These are phyloP conservation scores for Candida tunisiensis DNA, from an alignment of 1,139 yeast species.

Conservation along the genomic window DNA sequence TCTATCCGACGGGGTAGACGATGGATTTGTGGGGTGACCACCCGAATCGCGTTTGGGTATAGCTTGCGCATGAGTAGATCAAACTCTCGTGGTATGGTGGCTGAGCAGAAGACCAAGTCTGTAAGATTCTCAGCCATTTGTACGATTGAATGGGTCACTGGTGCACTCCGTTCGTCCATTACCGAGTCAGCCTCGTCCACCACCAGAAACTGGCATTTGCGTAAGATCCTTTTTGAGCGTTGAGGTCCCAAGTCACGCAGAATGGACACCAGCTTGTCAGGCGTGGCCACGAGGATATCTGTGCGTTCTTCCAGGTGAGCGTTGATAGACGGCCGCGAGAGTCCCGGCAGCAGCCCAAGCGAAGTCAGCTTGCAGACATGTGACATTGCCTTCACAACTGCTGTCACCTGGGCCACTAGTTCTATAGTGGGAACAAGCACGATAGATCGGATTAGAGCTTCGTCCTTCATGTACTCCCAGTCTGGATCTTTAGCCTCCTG, in stretches of 20 bases:
- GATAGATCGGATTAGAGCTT: constrained; percentile 44
- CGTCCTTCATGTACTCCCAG: constrained; percentile 7
- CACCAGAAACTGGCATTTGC: constrained; percentile 32
- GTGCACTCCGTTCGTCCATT: constrained; percentile 68
- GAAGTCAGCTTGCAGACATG: too few relatives aligned
- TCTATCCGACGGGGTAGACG: constrained; percentile 62
- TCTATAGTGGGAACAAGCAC: constrained; percentile 82
- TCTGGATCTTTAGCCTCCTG: constrained; percentile 19
- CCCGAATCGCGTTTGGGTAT: constrained; percentile 51
- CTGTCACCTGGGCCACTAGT: constrained; percentile 62
- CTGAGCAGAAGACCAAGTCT: constrained; percentile 67
- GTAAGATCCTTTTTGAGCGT: constrained; percentile 7
- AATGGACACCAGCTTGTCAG: constrained; percentile 25
- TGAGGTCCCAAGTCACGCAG: too few relatives aligned
- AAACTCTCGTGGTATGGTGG: constrained; percentile 75
- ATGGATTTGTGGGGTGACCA: constrained; percentile 73
- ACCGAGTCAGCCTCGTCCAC: constrained; percentile 95
- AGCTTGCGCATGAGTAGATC: constrained; percentile 40
- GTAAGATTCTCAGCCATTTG: constrained; percentile 32
- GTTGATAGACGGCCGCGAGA: too few relatives aligned
- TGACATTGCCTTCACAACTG: constrained; percentile 36
- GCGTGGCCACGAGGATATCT: constrained; percentile 76
- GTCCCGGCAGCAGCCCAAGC: too few relatives aligned
- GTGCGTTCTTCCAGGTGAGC: constrained; percentile 25
- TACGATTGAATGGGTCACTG: constrained; percentile 45